Conservation (phyloP, 148 eudicot species). For the Beta vulgaris region DNA sequence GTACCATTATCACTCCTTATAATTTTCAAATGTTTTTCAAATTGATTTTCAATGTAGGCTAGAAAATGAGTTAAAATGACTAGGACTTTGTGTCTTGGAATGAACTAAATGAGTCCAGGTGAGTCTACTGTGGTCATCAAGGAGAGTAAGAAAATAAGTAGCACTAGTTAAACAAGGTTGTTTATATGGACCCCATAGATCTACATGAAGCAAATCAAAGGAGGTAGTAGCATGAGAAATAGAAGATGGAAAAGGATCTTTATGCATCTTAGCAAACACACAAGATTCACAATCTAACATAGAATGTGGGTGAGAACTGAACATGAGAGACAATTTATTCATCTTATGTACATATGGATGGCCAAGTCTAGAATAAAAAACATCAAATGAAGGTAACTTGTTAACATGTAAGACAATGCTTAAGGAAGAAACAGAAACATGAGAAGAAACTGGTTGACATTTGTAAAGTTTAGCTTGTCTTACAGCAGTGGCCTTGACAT, state of each 20-base stretch:
- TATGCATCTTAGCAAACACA: background rate
- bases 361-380: background rate
- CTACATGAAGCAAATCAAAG: background rate
- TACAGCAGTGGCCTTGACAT: background rate
- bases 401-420: background rate
- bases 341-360: background rate
- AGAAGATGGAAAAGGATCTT: background rate
- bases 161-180: background rate
- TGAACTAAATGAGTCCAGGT: background rate
- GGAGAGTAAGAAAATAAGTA: background rate
- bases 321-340: background rate
- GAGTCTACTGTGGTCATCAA: background rate
- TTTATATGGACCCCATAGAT: background rate
- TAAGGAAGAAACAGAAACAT: background rate
- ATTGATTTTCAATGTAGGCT: background rate
- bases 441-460: no score
- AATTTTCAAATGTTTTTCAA: background rate
- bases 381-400: background rate
- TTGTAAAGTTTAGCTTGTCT: background rate
- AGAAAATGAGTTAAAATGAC: background rate
- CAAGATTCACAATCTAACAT: background rate
- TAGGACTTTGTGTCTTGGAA: no score
- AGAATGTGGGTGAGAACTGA: background rate
- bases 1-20: slow-evolving; percentile 2
- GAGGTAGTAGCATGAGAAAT: background rate